Evolutionary conservation across 495 filamentous ascomycete genomes (phyloP).

Genomic region (Annulohypoxylon maeteangense): DNA sequence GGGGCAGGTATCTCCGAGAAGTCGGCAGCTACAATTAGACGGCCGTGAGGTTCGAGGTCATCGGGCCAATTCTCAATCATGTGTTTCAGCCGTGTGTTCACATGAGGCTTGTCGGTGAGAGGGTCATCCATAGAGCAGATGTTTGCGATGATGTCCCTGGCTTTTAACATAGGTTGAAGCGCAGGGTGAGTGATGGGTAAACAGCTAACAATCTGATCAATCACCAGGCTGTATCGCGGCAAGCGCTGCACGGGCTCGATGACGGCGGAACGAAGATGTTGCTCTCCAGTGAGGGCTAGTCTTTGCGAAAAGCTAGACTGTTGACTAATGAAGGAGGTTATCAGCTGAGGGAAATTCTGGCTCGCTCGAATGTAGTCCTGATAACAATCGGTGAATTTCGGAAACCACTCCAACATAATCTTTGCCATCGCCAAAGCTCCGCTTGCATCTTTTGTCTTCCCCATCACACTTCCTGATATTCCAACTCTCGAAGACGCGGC

Average conservation of each 20-base stretch:
- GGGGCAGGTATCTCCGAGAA: conserved; percentile 81
- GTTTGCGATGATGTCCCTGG: conserved; percentile 89
- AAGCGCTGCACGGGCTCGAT: conserved; percentile 97
- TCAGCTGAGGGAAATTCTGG: conserved; percentile 80
- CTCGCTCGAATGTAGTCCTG: conserved; percentile 90
- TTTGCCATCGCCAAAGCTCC: conserved; percentile 80
- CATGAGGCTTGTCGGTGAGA: conserved; percentile 71
- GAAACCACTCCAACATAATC: conserved; percentile 86
- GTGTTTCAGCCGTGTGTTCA: conserved; percentile 75
- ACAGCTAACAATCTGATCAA: conserved; percentile 90
- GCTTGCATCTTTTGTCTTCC: conserved; percentile 71
- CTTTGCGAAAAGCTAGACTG: conserved; percentile 82
- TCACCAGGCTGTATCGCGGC: conserved; percentile 93
- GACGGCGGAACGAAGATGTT: conserved; percentile 86
- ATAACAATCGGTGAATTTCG: conserved; percentile 87
- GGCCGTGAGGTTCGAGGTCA: conserved; percentile 75
- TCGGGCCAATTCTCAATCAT: conserved; percentile 84
- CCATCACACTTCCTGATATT: conserved; percentile 57
- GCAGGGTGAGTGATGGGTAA: conserved; percentile 87
- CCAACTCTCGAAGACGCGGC: conserved; percentile 52
- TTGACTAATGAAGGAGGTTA: conserved; percentile 78
- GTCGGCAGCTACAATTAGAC: conserved; percentile 86
- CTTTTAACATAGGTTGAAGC: conserved; percentile 79
- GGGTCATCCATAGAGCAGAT: conserved; percentile 90
- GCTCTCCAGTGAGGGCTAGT: conserved; percentile 87